Percentiles rank a stretch among this genome's conserved stretches.
Evolutionary conservation across 148 eudicot genomes (phyloP).

Genomic region (Fagopyrum homotropicum): DNA sequence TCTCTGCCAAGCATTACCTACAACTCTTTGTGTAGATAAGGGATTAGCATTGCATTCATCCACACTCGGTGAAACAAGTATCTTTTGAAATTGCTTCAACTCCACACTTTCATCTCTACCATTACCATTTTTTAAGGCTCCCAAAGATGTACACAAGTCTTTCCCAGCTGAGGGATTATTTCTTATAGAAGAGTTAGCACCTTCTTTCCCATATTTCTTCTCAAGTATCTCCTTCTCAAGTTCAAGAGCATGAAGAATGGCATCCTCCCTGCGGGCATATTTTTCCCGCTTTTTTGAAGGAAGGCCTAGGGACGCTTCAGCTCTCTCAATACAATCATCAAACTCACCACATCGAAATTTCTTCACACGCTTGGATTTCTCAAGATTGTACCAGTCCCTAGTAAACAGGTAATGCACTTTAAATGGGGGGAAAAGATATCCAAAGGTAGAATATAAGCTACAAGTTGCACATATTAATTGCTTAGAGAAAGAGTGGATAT

Average conservation of each 20-base stretch:
- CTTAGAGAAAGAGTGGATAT: neutral
- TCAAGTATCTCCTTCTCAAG: slow-evolving; percentile 72
- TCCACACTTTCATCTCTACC: slow-evolving; percentile 27
- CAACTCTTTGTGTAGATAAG: slow-evolving; percentile 18
- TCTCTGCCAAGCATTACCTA: slow-evolving; percentile 28
- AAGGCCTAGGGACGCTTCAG: slow-evolving; percentile 77
- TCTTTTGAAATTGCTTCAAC: slow-evolving; percentile 26
- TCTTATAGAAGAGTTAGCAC: slow-evolving; percentile 16
- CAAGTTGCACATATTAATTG: neutral
- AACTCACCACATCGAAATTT: slow-evolving; percentile 97
- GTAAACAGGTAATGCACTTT: slow-evolving; percentile 17
- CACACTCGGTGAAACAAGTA: slow-evolving; percentile 23
- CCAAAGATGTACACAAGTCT: slow-evolving; percentile 29
- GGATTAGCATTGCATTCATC: slow-evolving; percentile 24
- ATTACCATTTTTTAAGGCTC: slow-evolving; percentile 34
- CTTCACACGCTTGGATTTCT: slow-evolving; percentile 97
- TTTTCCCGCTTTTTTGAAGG: slow-evolving; percentile 87
- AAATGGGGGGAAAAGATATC: slow-evolving; percentile 14
- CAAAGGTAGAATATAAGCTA: neutral
- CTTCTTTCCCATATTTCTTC: slow-evolving; percentile 51
- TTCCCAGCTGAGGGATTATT: slow-evolving; percentile 30
- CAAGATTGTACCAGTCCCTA: slow-evolving; percentile 99
- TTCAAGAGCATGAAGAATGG: slow-evolving; percentile 92
- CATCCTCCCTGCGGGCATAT: slow-evolving; percentile 97
- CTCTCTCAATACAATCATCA: slow-evolving; percentile 90